Evolutionary conservation across 768 basidiomycete species (phyloP), one percentile per base, ranked within the genome.

Genomic region (Mycena alexandri): DNA sequence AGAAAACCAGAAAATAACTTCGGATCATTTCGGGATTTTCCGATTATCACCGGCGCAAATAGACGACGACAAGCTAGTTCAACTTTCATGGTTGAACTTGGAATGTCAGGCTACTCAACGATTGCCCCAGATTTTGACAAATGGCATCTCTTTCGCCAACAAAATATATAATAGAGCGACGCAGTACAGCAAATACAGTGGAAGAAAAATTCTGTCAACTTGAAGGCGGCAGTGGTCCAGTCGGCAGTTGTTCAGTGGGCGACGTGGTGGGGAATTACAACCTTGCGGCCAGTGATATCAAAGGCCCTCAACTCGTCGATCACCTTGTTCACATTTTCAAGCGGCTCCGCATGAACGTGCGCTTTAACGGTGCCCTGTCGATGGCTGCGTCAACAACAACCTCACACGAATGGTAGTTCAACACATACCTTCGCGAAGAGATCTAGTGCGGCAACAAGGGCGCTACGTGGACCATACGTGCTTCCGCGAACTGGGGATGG

Each of bases 271-370:
- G 48, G 48, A 17, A 50, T 29, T 5, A 50, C 48, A 16, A 50
- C 48, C 48, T 50, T 50, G 25, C 48, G 48, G 7, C 48, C 25
- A 4, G 48, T 50, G 48, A 50, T 50, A 8, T 50, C 48, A 22
- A 50, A 29, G 9, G 48, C 25, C 25, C 25, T 13, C 12, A 50
- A 22, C 48, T 50, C 48, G 48, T 25, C 48, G 14, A 29, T 50
- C 2, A 50, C 48, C 13, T 50, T 29, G 48, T 50, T 50, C 1
- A 50, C 48, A 29, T 50, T 50, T 24, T 50, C 24, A 10, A 50
- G 48, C 13, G 48, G 48, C 25, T 50, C 48, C 22, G 48, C 24
- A 9, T 50, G 48, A 24, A 50, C 24, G 25, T 50, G 48, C 6
- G 25, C 48, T 7, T 25, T 24, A 14, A 50, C 48, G 13, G 25